phyloP scores from a whole-genome alignment of 352 stramenopile genomes.

The Phytophthora lateralis region DNA sequence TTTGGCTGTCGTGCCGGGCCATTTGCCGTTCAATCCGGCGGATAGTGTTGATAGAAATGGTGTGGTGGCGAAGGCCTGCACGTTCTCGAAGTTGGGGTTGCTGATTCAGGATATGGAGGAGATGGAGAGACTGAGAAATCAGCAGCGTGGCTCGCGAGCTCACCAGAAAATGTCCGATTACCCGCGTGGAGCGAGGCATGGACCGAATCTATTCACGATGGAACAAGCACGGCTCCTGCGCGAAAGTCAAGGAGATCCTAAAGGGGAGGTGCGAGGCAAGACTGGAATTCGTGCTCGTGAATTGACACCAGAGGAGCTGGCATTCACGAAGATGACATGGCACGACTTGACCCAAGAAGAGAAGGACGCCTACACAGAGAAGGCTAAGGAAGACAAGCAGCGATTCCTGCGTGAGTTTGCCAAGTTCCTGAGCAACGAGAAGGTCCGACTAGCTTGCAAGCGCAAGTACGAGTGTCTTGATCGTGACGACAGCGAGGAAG shows the following conservation, averaged over 20 bases:
- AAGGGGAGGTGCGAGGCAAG: constrained; percentile 9
- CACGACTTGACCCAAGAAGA: constrained; percentile 50
- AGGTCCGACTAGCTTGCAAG: constrained; percentile 44
- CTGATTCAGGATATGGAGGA: constrained; percentile 79
- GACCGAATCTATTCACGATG: constrained; percentile 72
- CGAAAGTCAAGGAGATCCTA: constrained; percentile 21
- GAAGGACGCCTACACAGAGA: constrained; percentile 53
- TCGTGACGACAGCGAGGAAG: constrained; percentile 20
- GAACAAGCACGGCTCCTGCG: constrained; percentile 53
- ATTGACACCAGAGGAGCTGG: constrained; percentile 35
- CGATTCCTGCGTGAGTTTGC: constrained; percentile 58
- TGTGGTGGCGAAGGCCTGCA: constrained; percentile 41
- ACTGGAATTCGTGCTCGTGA: constrained; percentile 16
- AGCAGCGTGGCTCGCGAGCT: constrained; percentile 53
- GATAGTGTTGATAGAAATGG: constrained; percentile 25
- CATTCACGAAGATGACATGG: constrained; percentile 47
- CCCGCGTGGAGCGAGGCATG: constrained; percentile 60
- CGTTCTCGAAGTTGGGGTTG: constrained; percentile 67
- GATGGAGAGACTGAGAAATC: constrained; percentile 54
- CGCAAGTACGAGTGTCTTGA: constrained; percentile 60
- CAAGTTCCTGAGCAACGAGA: constrained; percentile 60
- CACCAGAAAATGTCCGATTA: constrained; percentile 63
- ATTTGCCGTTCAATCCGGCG: constrained; percentile 62
- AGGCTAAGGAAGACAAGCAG: constrained; percentile 49
- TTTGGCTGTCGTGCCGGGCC: constrained; percentile 77